Evolutionary conservation across 768 basidiomycete species (phyloP), one percentile per base, ranked within the genome.

Genomic region (Thelephora ganbajun): DNA sequence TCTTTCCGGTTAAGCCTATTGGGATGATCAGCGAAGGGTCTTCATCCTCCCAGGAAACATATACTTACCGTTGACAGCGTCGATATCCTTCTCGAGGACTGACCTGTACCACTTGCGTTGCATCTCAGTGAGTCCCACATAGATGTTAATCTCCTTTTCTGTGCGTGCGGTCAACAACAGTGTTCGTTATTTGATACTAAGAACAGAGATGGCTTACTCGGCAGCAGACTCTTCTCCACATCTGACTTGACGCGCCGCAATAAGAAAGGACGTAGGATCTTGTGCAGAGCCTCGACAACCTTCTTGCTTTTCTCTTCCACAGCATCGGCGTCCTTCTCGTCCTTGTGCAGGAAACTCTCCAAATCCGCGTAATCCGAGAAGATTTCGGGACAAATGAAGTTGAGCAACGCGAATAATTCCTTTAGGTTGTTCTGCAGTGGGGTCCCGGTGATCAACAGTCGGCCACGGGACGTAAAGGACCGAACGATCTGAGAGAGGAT

Each of bases 111-210:
- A 97, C 60, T 93, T 97, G 23, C 91, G 69, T 61, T 99, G 96
- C 90, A 99, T 92, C 19, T 96, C 92, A 6, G 91, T 85, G 50
- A 98, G 75, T 45, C 93, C 93, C 45, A 99, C 86, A 50, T 98
- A 99, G 39, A 98, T 90, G 57, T 98, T 99, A 62, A 98, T 92
- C 59, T 98, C 96, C 69, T 97, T 98, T 68, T 98, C 86, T 89
- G 54, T 44, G 20, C 39, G 41, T 46, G 26, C 16, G 3, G 44
- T 58, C 18, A 48, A 48, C 18, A 46, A 3, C 23, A 11, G 20
- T 5, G 45, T 18, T 3, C 3, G 6, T 30, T 18, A 11, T 44
- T 30, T 19, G 4, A 2, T 2, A 35, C 0, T 11, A 5, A 44
- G 46, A 18, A 13, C 19, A 30, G 9, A 5, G 5, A 5, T 11